Evolutionary conservation across 331 rosid species (phyloP).

Genomic region (Acacia pycnantha): DNA sequence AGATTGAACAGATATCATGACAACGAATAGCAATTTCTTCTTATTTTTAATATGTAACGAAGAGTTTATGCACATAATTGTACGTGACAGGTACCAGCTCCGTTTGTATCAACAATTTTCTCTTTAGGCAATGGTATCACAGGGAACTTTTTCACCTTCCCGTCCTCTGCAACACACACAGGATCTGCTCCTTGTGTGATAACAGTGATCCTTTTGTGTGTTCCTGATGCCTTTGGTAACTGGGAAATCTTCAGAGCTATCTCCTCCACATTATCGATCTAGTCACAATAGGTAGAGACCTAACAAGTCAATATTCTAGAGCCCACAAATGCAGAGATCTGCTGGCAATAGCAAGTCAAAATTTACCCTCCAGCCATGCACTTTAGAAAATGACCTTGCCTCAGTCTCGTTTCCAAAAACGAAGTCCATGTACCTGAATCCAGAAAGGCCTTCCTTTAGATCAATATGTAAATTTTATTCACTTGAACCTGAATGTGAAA

Average conservation of each 20-base stretch:
- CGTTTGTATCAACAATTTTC: conserved; percentile 79
- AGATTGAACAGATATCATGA: neutral
- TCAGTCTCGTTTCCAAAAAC: conserved; percentile 86
- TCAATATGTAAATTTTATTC: neutral
- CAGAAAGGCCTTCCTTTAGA: conserved; percentile 4
- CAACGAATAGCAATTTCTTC: neutral
- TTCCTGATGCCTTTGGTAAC: conserved; percentile 70
- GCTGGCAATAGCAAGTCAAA: neutral
- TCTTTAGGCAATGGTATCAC: conserved; percentile 67
- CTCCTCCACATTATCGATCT: conserved; percentile 77
- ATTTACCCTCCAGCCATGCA: conserved; percentile 78
- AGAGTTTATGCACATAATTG: neutral
- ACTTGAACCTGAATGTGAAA: neutral
- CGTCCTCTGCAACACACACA: conserved; percentile 80
- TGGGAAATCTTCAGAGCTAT: conserved; percentile 80
- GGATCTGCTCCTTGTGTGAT: conserved; percentile 89
- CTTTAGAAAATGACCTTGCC: conserved; percentile 72
- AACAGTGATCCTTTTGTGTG: conserved; percentile 76
- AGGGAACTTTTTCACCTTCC: conserved; percentile 58
- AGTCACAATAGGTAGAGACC: neutral
- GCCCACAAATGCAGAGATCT: neutral
- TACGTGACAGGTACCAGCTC: conserved; percentile 57
- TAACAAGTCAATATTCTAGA: neutral
- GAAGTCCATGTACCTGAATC: conserved; percentile 62
- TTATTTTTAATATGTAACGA: neutral